These are phyloP conservation scores for Geranomyces variabilis DNA, from an alignment of 192 early-diverging fungal species.

Conservation along the genomic window DNA sequence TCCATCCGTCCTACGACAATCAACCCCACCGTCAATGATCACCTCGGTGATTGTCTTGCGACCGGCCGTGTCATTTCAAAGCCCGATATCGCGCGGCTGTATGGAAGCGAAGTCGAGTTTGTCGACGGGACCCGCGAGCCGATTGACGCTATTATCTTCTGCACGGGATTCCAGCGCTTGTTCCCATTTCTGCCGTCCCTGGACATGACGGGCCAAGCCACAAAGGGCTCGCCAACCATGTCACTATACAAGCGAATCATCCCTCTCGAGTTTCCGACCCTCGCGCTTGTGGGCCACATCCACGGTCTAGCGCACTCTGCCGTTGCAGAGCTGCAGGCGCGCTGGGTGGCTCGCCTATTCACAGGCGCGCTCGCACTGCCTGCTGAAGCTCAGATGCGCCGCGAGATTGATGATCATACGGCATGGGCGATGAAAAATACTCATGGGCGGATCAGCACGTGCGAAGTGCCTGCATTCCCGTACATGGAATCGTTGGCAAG, in stretches of 20 bases:
- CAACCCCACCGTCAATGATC: conserved; percentile 22
- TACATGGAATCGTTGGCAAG: conserved; percentile 25
- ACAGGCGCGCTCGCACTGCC: conserved; percentile 28
- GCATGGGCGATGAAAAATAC: background rate
- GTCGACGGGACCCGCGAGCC: conserved; percentile 55
- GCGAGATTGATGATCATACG: conserved; percentile 13
- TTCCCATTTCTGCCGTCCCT: conserved; percentile 51
- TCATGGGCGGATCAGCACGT: background rate
- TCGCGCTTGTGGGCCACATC: conserved; percentile 63
- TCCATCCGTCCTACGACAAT: background rate
- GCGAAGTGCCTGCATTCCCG: conserved; percentile 18
- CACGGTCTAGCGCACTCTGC: conserved; percentile 55
- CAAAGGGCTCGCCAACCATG: conserved; percentile 41
- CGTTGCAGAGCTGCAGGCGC: conserved; percentile 58
- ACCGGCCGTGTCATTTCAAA: conserved; percentile 1
- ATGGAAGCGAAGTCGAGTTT: conserved; percentile 41
- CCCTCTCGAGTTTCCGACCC: conserved; percentile 50
- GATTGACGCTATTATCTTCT: conserved; percentile 61
- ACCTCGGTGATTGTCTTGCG: conserved; percentile 2
- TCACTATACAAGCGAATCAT: conserved; percentile 63
- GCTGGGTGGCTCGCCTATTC: conserved; percentile 50
- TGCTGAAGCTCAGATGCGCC: background rate
- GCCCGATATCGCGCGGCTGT: conserved; percentile 10
- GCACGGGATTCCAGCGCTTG: conserved; percentile 61
- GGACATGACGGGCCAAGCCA: conserved; percentile 42